phyloP scores from a whole-genome alignment of 495 filamentous ascomycete species.

The Penicillium mononematosum region DNA sequence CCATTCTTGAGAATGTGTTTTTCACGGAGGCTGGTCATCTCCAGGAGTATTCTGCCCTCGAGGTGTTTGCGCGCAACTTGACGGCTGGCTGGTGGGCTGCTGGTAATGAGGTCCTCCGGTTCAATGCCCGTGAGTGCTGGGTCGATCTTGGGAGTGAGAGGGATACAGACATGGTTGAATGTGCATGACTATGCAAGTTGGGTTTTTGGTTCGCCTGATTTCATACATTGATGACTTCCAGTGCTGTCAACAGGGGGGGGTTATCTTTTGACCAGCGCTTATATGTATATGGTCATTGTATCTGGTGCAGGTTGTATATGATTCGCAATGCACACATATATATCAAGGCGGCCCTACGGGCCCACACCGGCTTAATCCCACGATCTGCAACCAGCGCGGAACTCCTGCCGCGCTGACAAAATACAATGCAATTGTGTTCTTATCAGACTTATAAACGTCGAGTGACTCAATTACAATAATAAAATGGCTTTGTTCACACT shows the following conservation, averaged over 20 bases:
- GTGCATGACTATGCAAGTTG: background rate
- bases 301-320: background rate
- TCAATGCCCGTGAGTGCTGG: constrained; percentile 74
- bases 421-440: too few relatives aligned
- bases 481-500: background rate
- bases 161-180: background rate
- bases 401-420: background rate
- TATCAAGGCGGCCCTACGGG: background rate
- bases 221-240: background rate
- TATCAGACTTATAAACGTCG: too few relatives aligned
- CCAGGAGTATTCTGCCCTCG: constrained; percentile 63
- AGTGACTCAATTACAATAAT: background rate
- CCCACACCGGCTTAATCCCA: background rate
- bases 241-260: background rate
- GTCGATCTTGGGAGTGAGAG: constrained; percentile 9
- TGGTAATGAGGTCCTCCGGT: constrained; percentile 83
- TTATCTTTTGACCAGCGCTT: background rate
- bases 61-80: constrained; percentile 85
- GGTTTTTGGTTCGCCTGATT: background rate
- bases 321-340: background rate
- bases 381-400: background rate
- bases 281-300: background rate
- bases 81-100: constrained; percentile 87
- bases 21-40: constrained; percentile 14
- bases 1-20: constrained; percentile 52